Conservation (phyloP, 306 rosid genomes). For the Sindora glabra region DNA sequence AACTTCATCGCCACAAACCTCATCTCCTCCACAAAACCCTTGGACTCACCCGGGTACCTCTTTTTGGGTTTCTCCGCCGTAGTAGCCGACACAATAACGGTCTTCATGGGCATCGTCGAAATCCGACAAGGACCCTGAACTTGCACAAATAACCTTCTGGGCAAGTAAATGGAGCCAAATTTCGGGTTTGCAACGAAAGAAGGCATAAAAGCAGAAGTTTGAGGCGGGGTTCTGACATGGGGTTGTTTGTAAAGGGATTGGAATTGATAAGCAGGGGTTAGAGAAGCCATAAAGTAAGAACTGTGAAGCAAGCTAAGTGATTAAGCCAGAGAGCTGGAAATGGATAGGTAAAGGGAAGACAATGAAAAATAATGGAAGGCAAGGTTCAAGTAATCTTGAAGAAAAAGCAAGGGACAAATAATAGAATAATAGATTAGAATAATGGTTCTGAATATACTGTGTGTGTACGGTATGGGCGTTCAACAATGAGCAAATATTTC, state of each 20-base stretch:
- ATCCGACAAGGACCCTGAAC: background rate
- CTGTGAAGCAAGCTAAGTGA: background rate
- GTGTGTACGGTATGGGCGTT: no score
- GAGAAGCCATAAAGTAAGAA: slow-evolving; percentile 66
- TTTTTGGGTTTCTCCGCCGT: slow-evolving; percentile 68
- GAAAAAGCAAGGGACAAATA: slow-evolving; percentile 16
- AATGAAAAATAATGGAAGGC: no score
- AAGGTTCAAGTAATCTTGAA: slow-evolving; percentile 29
- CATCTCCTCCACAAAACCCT: slow-evolving; percentile 99
- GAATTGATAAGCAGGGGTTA: slow-evolving; percentile 41
- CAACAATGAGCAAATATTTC: no score
- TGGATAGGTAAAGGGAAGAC: background rate
- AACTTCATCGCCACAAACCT: slow-evolving; percentile 96
- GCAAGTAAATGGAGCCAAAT: slow-evolving; percentile 18
- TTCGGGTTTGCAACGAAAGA: background rate
- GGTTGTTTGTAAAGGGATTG: slow-evolving; percentile 28
- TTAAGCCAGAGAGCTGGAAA: background rate
- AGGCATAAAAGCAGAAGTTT: background rate
- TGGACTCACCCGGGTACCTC: slow-evolving; percentile 78
- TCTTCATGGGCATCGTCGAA: slow-evolving; percentile 26
- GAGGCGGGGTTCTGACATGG: background rate
- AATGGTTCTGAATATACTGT: no score
- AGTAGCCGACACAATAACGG: slow-evolving; percentile 45
- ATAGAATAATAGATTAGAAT: background rate
- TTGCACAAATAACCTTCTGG: background rate